Conservation (phyloP, 768 basidiomycete genomes). For the Leccinum sublutescens region DNA sequence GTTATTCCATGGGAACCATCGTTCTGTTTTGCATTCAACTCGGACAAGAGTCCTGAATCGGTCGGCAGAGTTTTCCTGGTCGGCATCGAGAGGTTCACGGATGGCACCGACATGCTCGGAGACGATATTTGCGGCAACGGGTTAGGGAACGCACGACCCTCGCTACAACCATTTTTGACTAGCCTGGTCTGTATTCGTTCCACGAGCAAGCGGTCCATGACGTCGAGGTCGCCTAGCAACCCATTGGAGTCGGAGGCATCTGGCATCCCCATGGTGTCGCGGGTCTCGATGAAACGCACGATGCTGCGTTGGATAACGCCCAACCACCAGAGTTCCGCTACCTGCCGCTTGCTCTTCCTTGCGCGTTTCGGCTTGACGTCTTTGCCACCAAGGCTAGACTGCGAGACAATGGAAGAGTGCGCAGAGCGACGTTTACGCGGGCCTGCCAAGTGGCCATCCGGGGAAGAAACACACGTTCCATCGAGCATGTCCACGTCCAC, state of each 20-base stretch:
- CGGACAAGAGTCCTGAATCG: constrained; percentile 2
- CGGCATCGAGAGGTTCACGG: constrained; percentile 17
- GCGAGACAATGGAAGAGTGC: constrained; percentile 29
- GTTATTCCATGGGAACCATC: not conserved
- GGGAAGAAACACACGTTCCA: constrained; percentile 17
- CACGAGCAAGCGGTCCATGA: constrained; percentile 34
- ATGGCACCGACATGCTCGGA: constrained; percentile 24
- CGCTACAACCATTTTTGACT: constrained; percentile 32
- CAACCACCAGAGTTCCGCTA: constrained; percentile 37
- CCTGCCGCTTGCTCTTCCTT: constrained; percentile 32
- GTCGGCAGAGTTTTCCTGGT: constrained; percentile 4
- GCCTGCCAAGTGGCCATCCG: not conserved
- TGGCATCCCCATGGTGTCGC: constrained; percentile 1
- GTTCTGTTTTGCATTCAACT: not conserved
- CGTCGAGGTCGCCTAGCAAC: constrained; percentile 12
- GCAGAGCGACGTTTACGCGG: constrained; percentile 36
- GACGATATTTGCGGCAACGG: constrained; percentile 22
- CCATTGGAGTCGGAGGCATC: constrained; percentile 3
- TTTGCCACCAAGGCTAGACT: constrained; percentile 10
- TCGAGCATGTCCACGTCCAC: constrained; percentile 30
- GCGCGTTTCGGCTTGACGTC: constrained; percentile 30
- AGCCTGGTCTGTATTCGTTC: constrained; percentile 34
- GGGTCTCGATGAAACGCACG: constrained; percentile 21
- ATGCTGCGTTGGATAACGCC: constrained; percentile 38
- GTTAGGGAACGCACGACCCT: constrained; percentile 19